These are phyloP conservation scores for Tricholomella constricta DNA, from an alignment of 768 basidiomycete genomes.

Conservation along the genomic window DNA sequence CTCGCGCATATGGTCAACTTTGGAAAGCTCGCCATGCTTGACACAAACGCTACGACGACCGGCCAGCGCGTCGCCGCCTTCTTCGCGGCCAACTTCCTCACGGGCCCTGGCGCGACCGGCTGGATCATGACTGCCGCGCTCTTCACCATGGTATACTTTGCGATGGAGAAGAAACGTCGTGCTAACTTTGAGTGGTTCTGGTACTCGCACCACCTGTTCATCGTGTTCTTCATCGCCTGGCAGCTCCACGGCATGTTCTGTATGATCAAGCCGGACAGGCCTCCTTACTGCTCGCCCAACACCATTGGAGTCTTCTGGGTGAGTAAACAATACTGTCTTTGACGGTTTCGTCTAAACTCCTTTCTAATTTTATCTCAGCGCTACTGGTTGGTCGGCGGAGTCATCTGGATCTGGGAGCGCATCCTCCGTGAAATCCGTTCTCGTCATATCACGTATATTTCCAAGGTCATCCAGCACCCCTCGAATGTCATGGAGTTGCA, in stretches of 20 bases:
- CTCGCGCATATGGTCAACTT: constrained; percentile 89
- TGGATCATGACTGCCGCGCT: constrained; percentile 85
- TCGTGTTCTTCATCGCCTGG: constrained; percentile 92
- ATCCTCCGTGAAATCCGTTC: constrained; percentile 91
- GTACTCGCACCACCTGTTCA: constrained; percentile 88
- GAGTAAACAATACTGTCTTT: constrained; percentile 24
- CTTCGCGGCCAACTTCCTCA: constrained; percentile 76
- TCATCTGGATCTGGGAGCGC: constrained; percentile 86
- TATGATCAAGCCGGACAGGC: constrained; percentile 90
- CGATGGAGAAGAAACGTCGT: constrained; percentile 76
- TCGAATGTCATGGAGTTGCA: constrained; percentile 94
- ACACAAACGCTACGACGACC: constrained; percentile 52
- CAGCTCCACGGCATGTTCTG: constrained; percentile 97
- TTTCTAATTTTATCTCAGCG: no score
- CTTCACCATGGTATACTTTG: constrained; percentile 81
- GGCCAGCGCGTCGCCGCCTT: constrained; percentile 67
- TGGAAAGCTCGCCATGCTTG: constrained; percentile 58
- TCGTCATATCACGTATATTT: constrained; percentile 88
- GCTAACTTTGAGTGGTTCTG: constrained; percentile 88
- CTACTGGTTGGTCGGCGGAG: constrained; percentile 87
- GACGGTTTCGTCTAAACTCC: neutral
- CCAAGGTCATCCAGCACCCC: constrained; percentile 94
- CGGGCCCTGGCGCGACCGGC: constrained; percentile 81
- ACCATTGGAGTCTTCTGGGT: constrained; percentile 96
- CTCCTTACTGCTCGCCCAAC: constrained; percentile 85